Evolutionary conservation across 2,329 filamentous ascomycete species (phyloP).

Genomic region (Neonectria ditissima): DNA sequence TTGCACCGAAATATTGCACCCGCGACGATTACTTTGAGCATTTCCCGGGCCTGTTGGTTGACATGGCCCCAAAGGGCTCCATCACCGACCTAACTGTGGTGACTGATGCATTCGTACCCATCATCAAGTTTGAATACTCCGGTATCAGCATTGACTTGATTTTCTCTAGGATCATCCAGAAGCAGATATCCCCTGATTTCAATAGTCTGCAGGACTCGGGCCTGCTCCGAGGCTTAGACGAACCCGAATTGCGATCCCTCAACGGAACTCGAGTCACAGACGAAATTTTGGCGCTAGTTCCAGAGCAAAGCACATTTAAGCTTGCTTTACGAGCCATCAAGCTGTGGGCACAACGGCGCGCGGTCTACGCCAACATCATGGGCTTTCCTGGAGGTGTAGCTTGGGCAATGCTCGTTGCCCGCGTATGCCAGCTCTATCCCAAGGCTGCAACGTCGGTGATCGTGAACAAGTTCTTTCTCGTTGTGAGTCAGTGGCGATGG

Average conservation of each 20-base stretch:
- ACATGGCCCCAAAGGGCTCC: slow-evolving; percentile 80
- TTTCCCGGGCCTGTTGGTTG: slow-evolving; percentile 83
- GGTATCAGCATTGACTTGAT: slow-evolving; percentile 97
- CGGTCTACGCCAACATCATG: slow-evolving; percentile 95
- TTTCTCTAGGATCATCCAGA: slow-evolving; percentile 79
- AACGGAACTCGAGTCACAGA: slow-evolving; percentile 96
- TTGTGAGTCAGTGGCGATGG: slow-evolving; percentile 94
- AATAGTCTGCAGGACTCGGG: slow-evolving; percentile 84
- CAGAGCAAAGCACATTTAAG: slow-evolving; percentile 89
- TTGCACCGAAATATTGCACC: slow-evolving; percentile 88
- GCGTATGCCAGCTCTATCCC: slow-evolving; percentile 96
- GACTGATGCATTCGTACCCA: slow-evolving; percentile 91
- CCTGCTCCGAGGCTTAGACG: slow-evolving; percentile 86
- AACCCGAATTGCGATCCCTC: slow-evolving; percentile 86
- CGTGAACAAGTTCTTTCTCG: slow-evolving; percentile 92
- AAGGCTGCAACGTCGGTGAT: slow-evolving; percentile 90
- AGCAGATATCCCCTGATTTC: slow-evolving; percentile 74
- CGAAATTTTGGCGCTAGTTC: slow-evolving; percentile 89
- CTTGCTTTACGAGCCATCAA: slow-evolving; percentile 93
- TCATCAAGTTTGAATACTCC: slow-evolving; percentile 94
- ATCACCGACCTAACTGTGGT: slow-evolving; percentile 89
- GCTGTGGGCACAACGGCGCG: slow-evolving; percentile 92
- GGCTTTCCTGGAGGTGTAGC: slow-evolving; percentile 97
- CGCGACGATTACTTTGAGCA: slow-evolving; percentile 92
- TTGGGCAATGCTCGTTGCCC: slow-evolving; percentile 97